These are phyloP conservation scores for Misopates orontium DNA, from an alignment of 257 asterid genomes.

Conservation along the genomic window DNA sequence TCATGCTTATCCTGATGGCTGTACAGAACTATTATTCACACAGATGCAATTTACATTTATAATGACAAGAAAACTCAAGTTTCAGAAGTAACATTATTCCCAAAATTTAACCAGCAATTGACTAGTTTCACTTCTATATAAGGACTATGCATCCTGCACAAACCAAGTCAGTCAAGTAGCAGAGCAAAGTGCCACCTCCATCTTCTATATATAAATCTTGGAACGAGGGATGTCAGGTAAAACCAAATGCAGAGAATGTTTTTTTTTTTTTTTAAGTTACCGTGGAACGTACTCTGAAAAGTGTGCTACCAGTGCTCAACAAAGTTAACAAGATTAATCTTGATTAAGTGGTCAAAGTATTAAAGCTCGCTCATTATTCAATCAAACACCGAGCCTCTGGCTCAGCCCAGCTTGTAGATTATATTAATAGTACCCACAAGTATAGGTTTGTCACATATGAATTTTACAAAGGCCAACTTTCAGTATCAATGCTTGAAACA, in stretches of 20 bases:
- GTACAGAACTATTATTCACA: constrained; percentile 9
- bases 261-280: too few species aligned
- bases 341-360: background rate
- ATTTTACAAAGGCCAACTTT: background rate
- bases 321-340: background rate
- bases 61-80: background rate
- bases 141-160: background rate
- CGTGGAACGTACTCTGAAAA: background rate
- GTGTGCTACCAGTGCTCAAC: background rate
- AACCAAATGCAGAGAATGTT: too few species aligned
- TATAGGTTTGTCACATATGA: background rate
- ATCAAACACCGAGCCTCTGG: background rate
- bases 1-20: constrained; percentile 20
- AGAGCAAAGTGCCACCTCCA: background rate
- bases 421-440: background rate
- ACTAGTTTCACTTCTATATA: too few species aligned
- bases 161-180: too few species aligned
- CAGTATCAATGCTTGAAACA: background rate
- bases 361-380: constrained; percentile 12
- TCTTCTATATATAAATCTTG: background rate
- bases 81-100: background rate
- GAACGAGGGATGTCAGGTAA: too few species aligned
- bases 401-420: background rate
- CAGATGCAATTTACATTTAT: background rate
- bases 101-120: background rate